Evolutionary conservation across 1,284 basidiomycete genomes (phyloP).

Genomic region (Omphalotus olearius): DNA sequence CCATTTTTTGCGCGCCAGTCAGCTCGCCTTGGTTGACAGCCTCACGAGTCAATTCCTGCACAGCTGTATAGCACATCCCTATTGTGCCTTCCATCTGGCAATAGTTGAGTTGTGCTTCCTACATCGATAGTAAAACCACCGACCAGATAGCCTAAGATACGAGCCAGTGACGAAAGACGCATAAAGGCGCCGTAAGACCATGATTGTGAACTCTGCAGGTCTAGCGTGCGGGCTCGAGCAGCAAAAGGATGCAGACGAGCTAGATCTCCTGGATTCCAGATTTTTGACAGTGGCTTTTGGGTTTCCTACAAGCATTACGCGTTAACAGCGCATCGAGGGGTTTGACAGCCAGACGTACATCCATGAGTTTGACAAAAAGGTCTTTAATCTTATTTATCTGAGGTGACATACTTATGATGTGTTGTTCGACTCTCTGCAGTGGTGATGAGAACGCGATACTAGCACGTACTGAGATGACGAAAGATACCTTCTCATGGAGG

Average conservation of each 20-base stretch:
- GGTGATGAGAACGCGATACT: constrained; percentile 3
- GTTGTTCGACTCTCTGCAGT: constrained; percentile 58
- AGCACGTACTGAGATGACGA: neutral
- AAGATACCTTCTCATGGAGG: constrained; percentile 78
- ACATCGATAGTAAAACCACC: constrained; percentile 19
- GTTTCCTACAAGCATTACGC: constrained; percentile 1
- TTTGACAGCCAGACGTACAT: constrained; percentile 40
- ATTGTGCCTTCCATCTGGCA: constrained; percentile 77
- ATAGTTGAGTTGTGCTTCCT: neutral
- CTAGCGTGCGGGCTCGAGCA: constrained; percentile 35
- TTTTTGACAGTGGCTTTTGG: constrained; percentile 22
- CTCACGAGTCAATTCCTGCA: constrained; percentile 43
- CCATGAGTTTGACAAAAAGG: constrained; percentile 63
- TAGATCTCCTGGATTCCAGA: constrained; percentile 23
- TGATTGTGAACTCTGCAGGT: constrained; percentile 35
- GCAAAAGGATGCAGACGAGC: constrained; percentile 50
- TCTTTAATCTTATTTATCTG: constrained; percentile 55
- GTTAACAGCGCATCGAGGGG: neutral
- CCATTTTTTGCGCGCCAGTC: constrained; percentile 26
- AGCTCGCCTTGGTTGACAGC: constrained; percentile 29
- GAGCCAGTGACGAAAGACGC: constrained; percentile 53
- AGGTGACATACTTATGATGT: constrained; percentile 67
- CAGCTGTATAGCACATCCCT: constrained; percentile 67
- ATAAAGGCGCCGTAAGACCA: constrained; percentile 42
- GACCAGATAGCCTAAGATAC: constrained; percentile 82